Evolutionary conservation across 164 flowering plant genomes (phyloP), one percentile per base, ranked within the genome.

Genomic region (Macadamia tetraphylla): DNA sequence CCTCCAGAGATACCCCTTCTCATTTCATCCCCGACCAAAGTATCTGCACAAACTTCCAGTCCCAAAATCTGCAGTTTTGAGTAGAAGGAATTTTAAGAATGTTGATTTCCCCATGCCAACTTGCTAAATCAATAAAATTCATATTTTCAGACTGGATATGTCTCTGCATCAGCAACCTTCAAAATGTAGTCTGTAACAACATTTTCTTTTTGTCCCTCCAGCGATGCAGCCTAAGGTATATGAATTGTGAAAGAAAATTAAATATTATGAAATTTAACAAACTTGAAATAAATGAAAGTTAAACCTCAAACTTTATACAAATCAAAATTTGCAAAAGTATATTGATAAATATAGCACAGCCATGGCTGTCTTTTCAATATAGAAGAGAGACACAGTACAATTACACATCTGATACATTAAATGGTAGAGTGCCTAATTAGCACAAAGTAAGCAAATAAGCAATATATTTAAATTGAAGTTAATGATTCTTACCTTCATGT

Each of bases 1-100:
- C 86, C 86, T 40, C 86, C 86, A 30, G 86, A 83, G 60, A 83
- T 76, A 17, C 86, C 86, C 71, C 86, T 70, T 44, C 77, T 7
- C 84, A 83, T 83, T 58, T 83, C 79, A 65, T 83, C 73, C 6
- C 86, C 86, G 29, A 83, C 78, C 68, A 83, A 32, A 53, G 81
- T 81, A 70, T 83, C 86, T 60, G 86, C 86, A 70, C 86, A 83
- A 29, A 74, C 67, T 13, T 83, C 86, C 49, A 83, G 70, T 56
- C 82, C 86, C 71, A 81, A 73, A 69, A 83, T 81, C 86, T 83
- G 71, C 4, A 46, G 44, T 43, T 70, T 63, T 29, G 60, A n/a
- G 5, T 40, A 53, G 44, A 1, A 29, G 12, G 56, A 62, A 31
- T 23, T 23, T 61, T 12, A 44, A 35, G n/a, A 23, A 23, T 23